These are phyloP conservation scores for Acer yangbiense DNA, from an alignment of 345 rosid genomes.

Conservation along the genomic window DNA sequence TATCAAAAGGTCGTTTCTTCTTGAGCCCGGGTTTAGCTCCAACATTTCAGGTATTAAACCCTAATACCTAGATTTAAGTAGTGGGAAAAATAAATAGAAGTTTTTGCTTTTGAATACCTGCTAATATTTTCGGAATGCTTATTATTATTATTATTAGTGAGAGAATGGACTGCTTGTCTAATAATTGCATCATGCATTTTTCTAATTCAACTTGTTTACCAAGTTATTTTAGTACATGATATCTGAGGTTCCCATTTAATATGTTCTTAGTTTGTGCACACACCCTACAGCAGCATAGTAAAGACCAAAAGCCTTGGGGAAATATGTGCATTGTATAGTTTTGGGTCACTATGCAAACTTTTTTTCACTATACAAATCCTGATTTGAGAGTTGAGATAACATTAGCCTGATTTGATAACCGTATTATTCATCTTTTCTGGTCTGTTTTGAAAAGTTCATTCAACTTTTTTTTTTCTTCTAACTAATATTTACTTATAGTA, in stretches of 20 bases:
- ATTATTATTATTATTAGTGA: not conserved
- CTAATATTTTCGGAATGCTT: not conserved
- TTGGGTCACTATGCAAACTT: not conserved
- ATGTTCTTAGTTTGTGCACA: not conserved
- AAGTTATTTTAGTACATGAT: not conserved
- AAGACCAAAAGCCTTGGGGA: not conserved
- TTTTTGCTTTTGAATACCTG: slow-evolving; percentile 1
- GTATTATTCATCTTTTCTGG: not conserved
- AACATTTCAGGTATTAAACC: slow-evolving; percentile 75
- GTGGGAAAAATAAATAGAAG: not conserved
- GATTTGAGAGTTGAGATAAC: not conserved
- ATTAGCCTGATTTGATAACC: not conserved
- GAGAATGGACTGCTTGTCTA: not conserved
- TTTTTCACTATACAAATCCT: not conserved
- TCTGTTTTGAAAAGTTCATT: not conserved
- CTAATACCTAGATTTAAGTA: slow-evolving; percentile 7
- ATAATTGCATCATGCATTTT: not conserved
- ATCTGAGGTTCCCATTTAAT: not conserved
- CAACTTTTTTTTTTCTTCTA: not conserved
- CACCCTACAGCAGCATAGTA: not conserved
- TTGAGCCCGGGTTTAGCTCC: slow-evolving; percentile 96
- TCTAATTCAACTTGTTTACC: not conserved
- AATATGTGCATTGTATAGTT: not conserved
- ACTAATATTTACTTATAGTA: not conserved
- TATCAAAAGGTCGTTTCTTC: slow-evolving; percentile 86